Evolutionary conservation across 768 basidiomycete genomes (phyloP).

Genomic region (Mycena maculata): DNA sequence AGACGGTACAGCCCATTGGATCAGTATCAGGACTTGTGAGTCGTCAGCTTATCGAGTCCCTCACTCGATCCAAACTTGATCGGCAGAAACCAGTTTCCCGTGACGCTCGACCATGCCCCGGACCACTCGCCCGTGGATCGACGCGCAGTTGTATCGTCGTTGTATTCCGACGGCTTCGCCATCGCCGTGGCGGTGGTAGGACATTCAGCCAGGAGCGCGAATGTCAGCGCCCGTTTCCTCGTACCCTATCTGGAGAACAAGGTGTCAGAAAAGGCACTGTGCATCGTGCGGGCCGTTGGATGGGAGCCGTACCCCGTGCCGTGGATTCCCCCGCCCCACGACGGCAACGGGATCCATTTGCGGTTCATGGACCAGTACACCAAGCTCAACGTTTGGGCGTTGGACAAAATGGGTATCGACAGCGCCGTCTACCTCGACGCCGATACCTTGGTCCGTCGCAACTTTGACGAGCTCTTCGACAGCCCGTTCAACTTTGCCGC

Average conservation of each 20-base stretch:
- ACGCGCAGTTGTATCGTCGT: conserved; percentile 41
- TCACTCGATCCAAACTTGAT: background rate
- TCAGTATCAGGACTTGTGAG: conserved; percentile 43
- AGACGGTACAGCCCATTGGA: conserved; percentile 36
- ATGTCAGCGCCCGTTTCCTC: conserved; percentile 41
- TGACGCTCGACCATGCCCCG: conserved; percentile 1
- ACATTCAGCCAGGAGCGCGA: conserved; percentile 39
- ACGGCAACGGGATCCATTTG: conserved; percentile 40
- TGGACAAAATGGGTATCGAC: conserved; percentile 44
- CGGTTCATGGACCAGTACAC: conserved; percentile 51
- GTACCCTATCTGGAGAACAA: conserved; percentile 46
- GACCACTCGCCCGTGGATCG: conserved; percentile 6
- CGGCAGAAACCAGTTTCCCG: conserved; percentile 36
- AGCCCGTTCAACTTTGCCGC: conserved; percentile 49
- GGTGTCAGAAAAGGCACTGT: conserved; percentile 44
- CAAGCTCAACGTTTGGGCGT: conserved; percentile 49
- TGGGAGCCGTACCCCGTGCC: conserved; percentile 44
- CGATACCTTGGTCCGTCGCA: conserved; percentile 46
- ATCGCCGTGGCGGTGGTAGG: conserved; percentile 44
- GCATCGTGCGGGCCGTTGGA: conserved; percentile 43
- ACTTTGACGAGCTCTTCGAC: conserved; percentile 49
- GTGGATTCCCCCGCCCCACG: conserved; percentile 46
- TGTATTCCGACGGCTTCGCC: conserved; percentile 46
- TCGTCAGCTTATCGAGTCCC: background rate
- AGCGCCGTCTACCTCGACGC: conserved; percentile 48